Evolutionary conservation across 257 asterid species (phyloP).

Genomic region (Solanum appendiculatum): DNA sequence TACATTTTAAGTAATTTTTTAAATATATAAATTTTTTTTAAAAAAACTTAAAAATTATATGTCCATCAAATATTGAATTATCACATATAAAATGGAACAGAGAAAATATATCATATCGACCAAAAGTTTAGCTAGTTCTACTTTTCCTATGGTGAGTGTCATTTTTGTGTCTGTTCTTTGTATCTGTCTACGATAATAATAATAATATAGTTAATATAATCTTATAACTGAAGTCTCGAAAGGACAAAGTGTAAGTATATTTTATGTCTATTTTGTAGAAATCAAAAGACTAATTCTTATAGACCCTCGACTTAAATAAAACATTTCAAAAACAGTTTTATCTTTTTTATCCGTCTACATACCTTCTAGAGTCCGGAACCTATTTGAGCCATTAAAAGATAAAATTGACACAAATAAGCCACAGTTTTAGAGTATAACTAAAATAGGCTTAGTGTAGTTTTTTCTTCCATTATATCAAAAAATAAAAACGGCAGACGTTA

Average conservation of each 20-base stretch:
- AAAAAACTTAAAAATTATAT: not conserved
- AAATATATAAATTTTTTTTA: not conserved
- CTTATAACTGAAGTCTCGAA: not conserved
- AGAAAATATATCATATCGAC: not conserved
- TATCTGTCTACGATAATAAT: not conserved
- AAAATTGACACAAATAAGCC: too few relatives aligned
- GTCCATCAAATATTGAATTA: not conserved
- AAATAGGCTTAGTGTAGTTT: too few relatives aligned
- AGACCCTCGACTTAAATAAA: not conserved
- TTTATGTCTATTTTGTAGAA: not conserved
- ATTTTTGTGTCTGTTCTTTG: not conserved
- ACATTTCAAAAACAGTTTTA: not conserved
- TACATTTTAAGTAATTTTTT: not conserved
- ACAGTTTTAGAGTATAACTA: too few relatives aligned
- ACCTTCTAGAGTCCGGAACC: too few relatives aligned
- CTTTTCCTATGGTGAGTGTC: not conserved
- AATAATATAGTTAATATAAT: not conserved
- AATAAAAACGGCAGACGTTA: too few relatives aligned
- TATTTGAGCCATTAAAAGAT: too few relatives aligned
- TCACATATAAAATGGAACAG: not conserved
- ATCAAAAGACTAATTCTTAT: not conserved
- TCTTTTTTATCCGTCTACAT: not conserved
- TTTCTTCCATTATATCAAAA: too few relatives aligned
- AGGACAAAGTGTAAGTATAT: not conserved
- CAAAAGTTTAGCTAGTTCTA: not conserved